Evolutionary conservation across 2,329 filamentous ascomycete species (phyloP), one percentile per base, ranked within the genome.

Genomic region (Ophidiomyces ophidiicola): DNA sequence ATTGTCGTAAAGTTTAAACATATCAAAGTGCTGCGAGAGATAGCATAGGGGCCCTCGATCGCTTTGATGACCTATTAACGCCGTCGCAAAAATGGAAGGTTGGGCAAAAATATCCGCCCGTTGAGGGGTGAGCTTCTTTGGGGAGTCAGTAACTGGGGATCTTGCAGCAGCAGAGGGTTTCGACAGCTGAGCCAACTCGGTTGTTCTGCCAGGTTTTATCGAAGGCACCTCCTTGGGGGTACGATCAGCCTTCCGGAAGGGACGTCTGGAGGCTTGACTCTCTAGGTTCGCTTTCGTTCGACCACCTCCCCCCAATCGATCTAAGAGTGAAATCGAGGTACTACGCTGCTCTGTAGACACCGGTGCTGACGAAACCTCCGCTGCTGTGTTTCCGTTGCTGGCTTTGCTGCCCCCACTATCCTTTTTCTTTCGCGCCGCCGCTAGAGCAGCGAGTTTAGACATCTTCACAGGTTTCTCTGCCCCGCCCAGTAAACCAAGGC

Each of bases 361-460:
- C 20, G 35, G 33, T 2, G 20, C 20, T 18, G 20, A 12, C 17
- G 18, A 10, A 6, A 32, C 17, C 17, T 23, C 19, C 6, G 24
- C 20, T 28, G 23, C 8, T 23, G 11, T n/a, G 7, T 23, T 33
- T 19, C 41, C 20, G 24, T 50, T 29, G 4, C 48, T 49, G 7
- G 24, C 24, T 11, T 41, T 41, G 33, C 58, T 65, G 50, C 73
- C 77, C 26, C 80, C 77, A 20, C 77, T 78, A 10, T 77, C 78
- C 59, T 86, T 93, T 61, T 83, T 87, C 57, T 86, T 87, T 19
- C 86, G 73, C 39, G 83, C 81, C 23, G 85, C 85, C 36, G 88
- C 87, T 29, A 98, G 67, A 33, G 85, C 85, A 51, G 93, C 88
- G 32, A 98, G 68, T 53, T 98, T 98, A 4, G 88, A 93, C 60